These are phyloP conservation scores for Neurospora intermedia DNA, from an alignment of 495 filamentous ascomycete genomes.

Conservation along the genomic window DNA sequence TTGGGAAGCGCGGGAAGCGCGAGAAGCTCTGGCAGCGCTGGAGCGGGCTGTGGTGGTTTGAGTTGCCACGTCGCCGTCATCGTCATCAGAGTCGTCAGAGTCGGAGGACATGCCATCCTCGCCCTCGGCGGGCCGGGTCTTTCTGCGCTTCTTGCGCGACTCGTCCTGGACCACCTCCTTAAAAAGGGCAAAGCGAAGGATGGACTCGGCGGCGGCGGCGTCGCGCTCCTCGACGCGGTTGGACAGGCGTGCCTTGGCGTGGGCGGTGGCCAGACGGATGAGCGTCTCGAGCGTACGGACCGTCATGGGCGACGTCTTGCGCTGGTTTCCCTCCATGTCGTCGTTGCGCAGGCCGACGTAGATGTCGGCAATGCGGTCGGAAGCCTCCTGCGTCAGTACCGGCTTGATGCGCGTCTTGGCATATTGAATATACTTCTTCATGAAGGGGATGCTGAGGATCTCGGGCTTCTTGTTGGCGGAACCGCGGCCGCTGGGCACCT, in stretches of 20 bases:
- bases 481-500: conserved; percentile 58
- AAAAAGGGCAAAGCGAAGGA: conserved; percentile 92
- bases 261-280: conserved; percentile 92
- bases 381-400: conserved; percentile 81
- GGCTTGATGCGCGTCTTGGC: conserved; percentile 89
- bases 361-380: conserved; percentile 83
- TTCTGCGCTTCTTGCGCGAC: conserved; percentile 62
- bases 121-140: conserved; percentile 33
- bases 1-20: conserved; percentile 19
- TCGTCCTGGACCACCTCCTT: conserved; percentile 92
- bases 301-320: conserved; percentile 89
- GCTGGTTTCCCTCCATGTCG: conserved; percentile 86
- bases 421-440: conserved; percentile 99
- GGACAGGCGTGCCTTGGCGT: conserved; percentile 87
- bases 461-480: conserved; percentile 59
- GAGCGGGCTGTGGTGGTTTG: conserved; percentile 19
- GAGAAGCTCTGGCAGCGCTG: conserved; percentile 12
- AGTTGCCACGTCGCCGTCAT: conserved; percentile 22
- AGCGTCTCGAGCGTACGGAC: conserved; percentile 95
- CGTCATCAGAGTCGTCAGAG: conserved; percentile 24
- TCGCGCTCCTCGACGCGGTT: conserved; percentile 89
- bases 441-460: conserved; percentile 95
- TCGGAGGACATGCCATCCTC: conserved; percentile 19
- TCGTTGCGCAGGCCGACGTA: conserved; percentile 94
- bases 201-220: conserved; percentile 76